Conservation (phyloP, 73 alveolate genomes). For the Symbiodinium natans region DNA sequence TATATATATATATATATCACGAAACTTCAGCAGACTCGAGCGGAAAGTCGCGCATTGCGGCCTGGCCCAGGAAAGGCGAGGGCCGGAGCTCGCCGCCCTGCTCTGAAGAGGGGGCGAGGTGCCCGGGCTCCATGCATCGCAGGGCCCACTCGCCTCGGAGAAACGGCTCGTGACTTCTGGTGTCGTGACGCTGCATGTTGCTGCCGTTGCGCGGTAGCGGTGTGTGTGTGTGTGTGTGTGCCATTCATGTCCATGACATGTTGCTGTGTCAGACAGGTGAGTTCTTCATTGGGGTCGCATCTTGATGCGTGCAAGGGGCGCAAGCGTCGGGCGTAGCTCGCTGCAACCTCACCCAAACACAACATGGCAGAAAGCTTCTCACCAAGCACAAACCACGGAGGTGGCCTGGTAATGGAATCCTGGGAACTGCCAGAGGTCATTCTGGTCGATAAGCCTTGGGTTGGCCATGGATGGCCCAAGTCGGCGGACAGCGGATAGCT, state of each 20-base stretch:
- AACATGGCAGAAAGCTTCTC: neutral
- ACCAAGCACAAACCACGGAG: neutral
- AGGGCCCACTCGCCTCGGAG: slow-evolving; percentile 66
- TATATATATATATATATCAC: no score
- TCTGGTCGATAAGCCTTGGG: slow-evolving; percentile 32
- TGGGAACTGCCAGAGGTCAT: slow-evolving; percentile 82
- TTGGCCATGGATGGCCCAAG: neutral
- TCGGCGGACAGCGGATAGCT: no score
- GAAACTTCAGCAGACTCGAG: no score
- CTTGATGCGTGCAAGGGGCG: slow-evolving; percentile 4
- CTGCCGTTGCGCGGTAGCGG: no score
- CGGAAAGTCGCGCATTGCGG: no score
- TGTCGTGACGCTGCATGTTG: no score
- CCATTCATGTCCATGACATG: no score
- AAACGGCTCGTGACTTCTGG: no score
- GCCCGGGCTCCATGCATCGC: slow-evolving; percentile 69
- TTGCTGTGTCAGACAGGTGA: no score
- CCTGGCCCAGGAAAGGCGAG: slow-evolving; percentile 78
- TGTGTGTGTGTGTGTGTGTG: no score
- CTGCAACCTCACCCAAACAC: neutral
- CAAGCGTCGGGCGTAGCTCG: slow-evolving; percentile 47
- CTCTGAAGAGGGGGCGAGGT: neutral
- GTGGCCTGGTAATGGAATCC: slow-evolving; percentile 60
- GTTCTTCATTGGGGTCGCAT: no score
- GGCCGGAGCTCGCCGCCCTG: slow-evolving; percentile 42